phyloP scores from a whole-genome alignment of 1,284 basidiomycete genomes.

The Tilletia indica region DNA sequence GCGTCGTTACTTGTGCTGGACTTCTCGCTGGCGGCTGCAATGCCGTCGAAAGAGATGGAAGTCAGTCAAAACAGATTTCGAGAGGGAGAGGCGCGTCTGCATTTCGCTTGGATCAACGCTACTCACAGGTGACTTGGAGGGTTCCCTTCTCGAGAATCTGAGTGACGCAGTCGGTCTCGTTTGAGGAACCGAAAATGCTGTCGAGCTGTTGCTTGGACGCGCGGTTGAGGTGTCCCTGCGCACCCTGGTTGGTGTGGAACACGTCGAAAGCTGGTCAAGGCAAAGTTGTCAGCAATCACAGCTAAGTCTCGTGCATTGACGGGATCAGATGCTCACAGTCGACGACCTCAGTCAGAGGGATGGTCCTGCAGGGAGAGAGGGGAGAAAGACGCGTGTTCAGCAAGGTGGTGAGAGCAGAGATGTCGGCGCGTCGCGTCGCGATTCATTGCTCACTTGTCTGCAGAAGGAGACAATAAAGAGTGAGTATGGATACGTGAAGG shows the following conservation, averaged over 20 bases:
- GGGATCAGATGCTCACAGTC: slow-evolving; percentile 34
- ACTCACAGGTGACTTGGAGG: slow-evolving; percentile 39
- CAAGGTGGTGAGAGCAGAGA: too few species aligned
- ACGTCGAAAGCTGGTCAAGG: slow-evolving; percentile 49
- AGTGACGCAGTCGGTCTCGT: slow-evolving; percentile 53
- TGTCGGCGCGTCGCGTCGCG: background rate
- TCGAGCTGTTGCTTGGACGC: slow-evolving; percentile 57
- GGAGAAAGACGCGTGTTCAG: background rate
- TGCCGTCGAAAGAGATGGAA: background rate
- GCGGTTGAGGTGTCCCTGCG: slow-evolving; percentile 56
- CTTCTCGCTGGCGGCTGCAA: slow-evolving; percentile 33
- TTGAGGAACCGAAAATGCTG: slow-evolving; percentile 52
- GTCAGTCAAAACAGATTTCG: background rate
- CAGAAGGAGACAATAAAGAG: background rate
- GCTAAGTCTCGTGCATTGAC: background rate
- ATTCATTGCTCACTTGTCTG: slow-evolving; percentile 20
- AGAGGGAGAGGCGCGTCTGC: background rate
- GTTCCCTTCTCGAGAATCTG: slow-evolving; percentile 52
- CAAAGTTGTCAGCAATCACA: background rate
- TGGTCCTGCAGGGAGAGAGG: slow-evolving; percentile 34
- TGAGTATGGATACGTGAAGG: background rate
- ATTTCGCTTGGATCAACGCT: background rate
- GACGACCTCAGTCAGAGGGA: slow-evolving; percentile 57
- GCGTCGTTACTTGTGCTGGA: slow-evolving; percentile 46
- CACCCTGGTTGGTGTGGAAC: slow-evolving; percentile 56